Conservation (phyloP, 208 protist genomes). For the Leishmania amazonensis region DNA sequence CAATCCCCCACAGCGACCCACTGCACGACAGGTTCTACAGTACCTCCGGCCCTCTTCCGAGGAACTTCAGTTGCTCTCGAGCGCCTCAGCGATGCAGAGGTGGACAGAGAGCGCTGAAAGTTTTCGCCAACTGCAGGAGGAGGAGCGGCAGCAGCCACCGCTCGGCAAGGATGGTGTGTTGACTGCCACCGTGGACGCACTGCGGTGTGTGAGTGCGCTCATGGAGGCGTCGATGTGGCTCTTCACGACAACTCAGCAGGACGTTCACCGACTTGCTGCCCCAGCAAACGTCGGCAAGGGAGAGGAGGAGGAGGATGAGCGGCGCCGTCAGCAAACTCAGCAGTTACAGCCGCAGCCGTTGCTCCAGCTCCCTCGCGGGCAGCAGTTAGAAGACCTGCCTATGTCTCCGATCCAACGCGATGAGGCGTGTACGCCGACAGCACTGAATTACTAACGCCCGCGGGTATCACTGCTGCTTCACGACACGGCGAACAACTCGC, state of each 20-base stretch:
- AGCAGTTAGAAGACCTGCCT: conserved; percentile 7
- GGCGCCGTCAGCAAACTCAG: not conserved
- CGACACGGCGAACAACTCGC: not conserved
- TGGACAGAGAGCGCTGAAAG: conserved; percentile 30
- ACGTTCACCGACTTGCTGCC: conserved; percentile 9
- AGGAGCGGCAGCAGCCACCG: conserved; percentile 11
- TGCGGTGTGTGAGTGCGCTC: conserved; percentile 32
- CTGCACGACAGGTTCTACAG: conserved; percentile 69
- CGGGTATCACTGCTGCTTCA: not conserved
- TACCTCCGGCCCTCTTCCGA: conserved; percentile 55
- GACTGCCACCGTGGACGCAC: conserved; percentile 3
- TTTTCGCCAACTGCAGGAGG: conserved; percentile 4
- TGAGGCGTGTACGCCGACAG: conserved; percentile 42
- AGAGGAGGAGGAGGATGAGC: conserved; percentile 15
- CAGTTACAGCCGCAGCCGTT: not conserved
- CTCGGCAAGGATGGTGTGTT: not conserved
- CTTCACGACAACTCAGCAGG: conserved; percentile 28
- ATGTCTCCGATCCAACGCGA: conserved; percentile 21
- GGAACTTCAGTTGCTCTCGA: conserved; percentile 29
- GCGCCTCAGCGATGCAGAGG: conserved; percentile 22
- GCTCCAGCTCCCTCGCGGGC: conserved; percentile 4
- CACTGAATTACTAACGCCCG: conserved; percentile 19
- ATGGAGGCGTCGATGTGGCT: conserved; percentile 35
- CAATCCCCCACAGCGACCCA: conserved; percentile 65
- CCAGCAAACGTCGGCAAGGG: not conserved